Evolutionary conservation across 495 filamentous ascomycete species (phyloP).

Genomic region (Hypoxylon crocopeplum): DNA sequence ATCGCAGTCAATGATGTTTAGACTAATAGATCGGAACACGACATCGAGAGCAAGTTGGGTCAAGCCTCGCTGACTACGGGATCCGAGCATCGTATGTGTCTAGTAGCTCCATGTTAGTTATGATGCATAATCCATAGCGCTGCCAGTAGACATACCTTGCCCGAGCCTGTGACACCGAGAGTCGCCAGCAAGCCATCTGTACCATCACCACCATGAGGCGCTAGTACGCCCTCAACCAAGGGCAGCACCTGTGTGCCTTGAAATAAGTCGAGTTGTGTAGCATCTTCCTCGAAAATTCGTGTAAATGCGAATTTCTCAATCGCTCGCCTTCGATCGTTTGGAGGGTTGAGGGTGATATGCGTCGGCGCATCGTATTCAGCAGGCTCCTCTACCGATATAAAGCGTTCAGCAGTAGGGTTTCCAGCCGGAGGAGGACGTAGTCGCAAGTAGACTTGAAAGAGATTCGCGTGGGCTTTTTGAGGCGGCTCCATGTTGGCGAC

Average conservation of each 20-base stretch:
- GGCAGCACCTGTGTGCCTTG: slow-evolving; percentile 77
- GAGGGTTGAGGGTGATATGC: slow-evolving; percentile 88
- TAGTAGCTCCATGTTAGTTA: slow-evolving; percentile 44
- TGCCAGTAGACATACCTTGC: slow-evolving; percentile 70
- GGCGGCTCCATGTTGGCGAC: slow-evolving; percentile 35
- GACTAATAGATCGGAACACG: slow-evolving; percentile 78
- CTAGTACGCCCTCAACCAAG: slow-evolving; percentile 80
- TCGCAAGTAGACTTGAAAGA: slow-evolving; percentile 94
- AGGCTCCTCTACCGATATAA: slow-evolving; percentile 75
- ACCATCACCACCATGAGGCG: slow-evolving; percentile 69
- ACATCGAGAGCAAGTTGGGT: slow-evolving; percentile 92
- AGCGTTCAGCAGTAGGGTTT: slow-evolving; percentile 65
- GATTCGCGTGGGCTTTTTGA: slow-evolving; percentile 50
- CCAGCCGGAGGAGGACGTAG: slow-evolving; percentile 73
- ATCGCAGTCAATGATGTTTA: slow-evolving; percentile 67
- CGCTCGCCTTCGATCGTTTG: slow-evolving; percentile 81
- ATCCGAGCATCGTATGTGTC: slow-evolving; percentile 97
- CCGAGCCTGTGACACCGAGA: slow-evolving; percentile 91
- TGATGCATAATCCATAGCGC: neutral
- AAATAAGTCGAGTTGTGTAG: slow-evolving; percentile 86
- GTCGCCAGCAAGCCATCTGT: slow-evolving; percentile 92
- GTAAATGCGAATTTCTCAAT: slow-evolving; percentile 96
- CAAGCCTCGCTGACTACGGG: slow-evolving; percentile 81
- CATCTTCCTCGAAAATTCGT: slow-evolving; percentile 85
- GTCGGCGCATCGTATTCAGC: slow-evolving; percentile 63